Conservation (phyloP, 1,284 basidiomycete genomes). For the Gomphus bonarii region DNA sequence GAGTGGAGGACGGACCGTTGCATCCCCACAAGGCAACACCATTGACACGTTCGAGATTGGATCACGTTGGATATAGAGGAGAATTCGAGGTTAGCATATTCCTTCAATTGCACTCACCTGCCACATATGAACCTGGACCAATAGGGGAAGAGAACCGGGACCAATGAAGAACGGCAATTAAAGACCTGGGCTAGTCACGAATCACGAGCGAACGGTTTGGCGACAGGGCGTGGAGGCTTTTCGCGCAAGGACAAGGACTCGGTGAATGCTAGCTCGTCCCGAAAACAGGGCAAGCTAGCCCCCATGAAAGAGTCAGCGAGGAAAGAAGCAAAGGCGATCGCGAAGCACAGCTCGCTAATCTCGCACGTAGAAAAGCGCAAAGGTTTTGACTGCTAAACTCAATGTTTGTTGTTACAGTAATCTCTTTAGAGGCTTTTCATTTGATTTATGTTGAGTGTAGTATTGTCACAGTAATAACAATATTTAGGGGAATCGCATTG, state of each 20-base stretch:
- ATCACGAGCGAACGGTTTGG: neutral
- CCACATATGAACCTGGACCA: neutral
- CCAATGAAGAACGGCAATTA: neutral
- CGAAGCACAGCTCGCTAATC: constrained; percentile 3
- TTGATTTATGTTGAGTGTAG: neutral
- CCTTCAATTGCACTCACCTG: neutral
- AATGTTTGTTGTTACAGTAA: neutral
- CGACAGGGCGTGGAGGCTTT: constrained; percentile 8
- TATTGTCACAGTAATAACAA: neutral
- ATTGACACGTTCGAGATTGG: neutral
- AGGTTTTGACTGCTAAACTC: constrained; percentile 6
- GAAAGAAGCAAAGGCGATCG: neutral
- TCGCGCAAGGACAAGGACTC: constrained; percentile 5
- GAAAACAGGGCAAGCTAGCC: neutral
- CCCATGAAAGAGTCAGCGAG: neutral
- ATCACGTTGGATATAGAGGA: neutral
- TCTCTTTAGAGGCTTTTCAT: neutral
- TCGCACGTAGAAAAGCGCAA: constrained; percentile 7
- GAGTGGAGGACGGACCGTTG: neutral
- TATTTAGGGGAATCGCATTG: too few relatives aligned
- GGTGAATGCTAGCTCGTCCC: neutral
- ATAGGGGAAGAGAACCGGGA: neutral
- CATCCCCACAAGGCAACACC: neutral
- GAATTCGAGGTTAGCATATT: neutral
- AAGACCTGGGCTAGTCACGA: constrained; percentile 10